Evolutionary conservation across 1,284 basidiomycete species (phyloP), one percentile per base, ranked within the genome.

Genomic region (Leccinum subrobustum): DNA sequence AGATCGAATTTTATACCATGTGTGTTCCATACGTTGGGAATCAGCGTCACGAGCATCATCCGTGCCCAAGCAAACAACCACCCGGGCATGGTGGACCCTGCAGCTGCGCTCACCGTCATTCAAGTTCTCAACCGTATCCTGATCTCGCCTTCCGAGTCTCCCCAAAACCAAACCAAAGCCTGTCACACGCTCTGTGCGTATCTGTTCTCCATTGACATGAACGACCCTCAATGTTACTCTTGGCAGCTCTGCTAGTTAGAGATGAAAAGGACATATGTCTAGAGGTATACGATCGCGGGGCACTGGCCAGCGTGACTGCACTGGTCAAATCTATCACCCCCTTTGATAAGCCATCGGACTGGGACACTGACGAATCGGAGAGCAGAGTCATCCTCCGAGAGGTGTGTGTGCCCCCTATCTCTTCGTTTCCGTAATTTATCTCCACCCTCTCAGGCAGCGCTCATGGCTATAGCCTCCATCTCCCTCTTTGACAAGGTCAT

Each of bases 381-480:
- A 81, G 79, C 44, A 74, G 83, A 18, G 80, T 83, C 2, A 70
- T 77, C 20, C 74, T 92, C 6, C 81, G 87, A 58, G 91, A 94
- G 78, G 89, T 90, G 53, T 47, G 77, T 57, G 11, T 6, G 57
- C 7, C n/a, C 51, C 27, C 39, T 55, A 60, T n/a, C 35, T 33
- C 23, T 37, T 37, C 7, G 35, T 59, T 25, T 27, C 48, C 20
- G 14, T 39, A n/a, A 31, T 58, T 64, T 29, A 63, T 53, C 25
- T 51, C 16, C 35, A 39, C 11, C 12, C 23, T 31, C 58, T 52
- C 35, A 93, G 87, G 90, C 87, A 14, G 81, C 84, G 0, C 76
- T 96, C 14, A 86, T 86, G 1, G 80, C 87, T 0, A 79, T 93
- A 25, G 89, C 92, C 0, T 77, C 89, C 1, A 79, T 95, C 7